Evolutionary conservation across 305 asterid genomes (phyloP).

Genomic region (Rubia tinctorum): DNA sequence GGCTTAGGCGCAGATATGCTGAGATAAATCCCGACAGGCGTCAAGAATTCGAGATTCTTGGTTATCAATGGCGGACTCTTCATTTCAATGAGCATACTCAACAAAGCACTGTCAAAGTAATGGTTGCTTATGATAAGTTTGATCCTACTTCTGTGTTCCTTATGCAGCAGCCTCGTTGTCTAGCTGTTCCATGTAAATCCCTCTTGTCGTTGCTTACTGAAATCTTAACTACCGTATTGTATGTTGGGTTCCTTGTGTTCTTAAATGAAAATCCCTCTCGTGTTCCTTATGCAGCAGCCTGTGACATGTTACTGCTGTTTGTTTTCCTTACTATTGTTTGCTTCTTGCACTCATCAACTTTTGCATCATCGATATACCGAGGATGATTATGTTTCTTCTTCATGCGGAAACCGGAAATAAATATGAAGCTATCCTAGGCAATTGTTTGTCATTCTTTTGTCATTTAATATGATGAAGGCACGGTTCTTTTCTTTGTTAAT

Average conservation of each 20-base stretch:
- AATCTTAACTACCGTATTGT: background rate
- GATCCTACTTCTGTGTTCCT: slow-evolving; percentile 45
- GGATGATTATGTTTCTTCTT: too few species aligned
- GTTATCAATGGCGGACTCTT: slow-evolving; percentile 87
- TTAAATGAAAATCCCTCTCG: too few species aligned
- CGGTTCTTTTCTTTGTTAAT: background rate
- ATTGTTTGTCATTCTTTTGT: background rate
- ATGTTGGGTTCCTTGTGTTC: background rate
- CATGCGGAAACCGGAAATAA: too few species aligned
- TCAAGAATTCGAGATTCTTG: slow-evolving; percentile 46
- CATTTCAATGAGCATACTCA: slow-evolving; percentile 81
- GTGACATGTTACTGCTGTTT: background rate
- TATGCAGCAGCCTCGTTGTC: slow-evolving; percentile 81
- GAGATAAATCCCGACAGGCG: slow-evolving; percentile 38
- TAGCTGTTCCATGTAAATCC: slow-evolving; percentile 78
- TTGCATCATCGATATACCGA: background rate
- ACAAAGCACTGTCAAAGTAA: slow-evolving; percentile 78
- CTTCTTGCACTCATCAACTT: background rate
- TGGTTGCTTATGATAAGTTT: slow-evolving; percentile 57
- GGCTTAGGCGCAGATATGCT: slow-evolving; percentile 57
- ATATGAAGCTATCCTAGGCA: background rate
- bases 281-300: too few species aligned
- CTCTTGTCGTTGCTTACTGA: background rate
- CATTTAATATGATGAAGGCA: background rate
- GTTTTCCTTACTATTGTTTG: background rate